Base-by-base conservation (phyloP, 2,329 filamentous ascomycete genomes). In the Furcasterigmium furcatum region DNA sequence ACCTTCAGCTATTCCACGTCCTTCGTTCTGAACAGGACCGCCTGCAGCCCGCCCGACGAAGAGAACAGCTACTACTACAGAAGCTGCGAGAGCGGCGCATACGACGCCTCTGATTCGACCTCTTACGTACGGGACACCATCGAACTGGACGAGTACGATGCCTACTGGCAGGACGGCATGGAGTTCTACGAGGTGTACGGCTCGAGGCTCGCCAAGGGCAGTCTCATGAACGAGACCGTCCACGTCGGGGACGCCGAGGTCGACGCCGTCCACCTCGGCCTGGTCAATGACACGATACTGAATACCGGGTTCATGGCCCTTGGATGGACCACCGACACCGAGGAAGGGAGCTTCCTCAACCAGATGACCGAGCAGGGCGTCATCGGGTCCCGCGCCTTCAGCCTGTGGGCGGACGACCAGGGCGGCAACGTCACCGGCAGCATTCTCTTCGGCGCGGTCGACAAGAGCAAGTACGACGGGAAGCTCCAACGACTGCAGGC, bases 301-400 rank as follows among this genome's bases (percentile, higher is more conserved):
- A 7, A 18, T 5, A 36, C 34, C 5, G 34, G 34, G 7, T 36
- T 36, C 34, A 14, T 36, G 5, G 34, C n/a, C 8, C 34, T 36
- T 3, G 34, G 34, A 18, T 19, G 18, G n/a, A 12, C 30, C 30
- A 5, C n/a, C n/a, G 34, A 36, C 5, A 8, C 2, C 34, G 7
- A 18, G 13, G 68, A 70, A 50, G 59, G 68, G 22, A 79, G 74
- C 51, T 72, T 92, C 58, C 72, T 80, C 20, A 60, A 76, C 19
- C 38, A 40, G 16, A n/a, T 40, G 38, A n/a, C 18, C 9, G 22
- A 27, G 4, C 76, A 87, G 56, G 79, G 77, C 38, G 58, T 77
- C 44, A 87, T 88, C 58, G 72, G 74, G 42, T 74, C 72, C 25
- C 78, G 80, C 52, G 82, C 82, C 4, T 90, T 87, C 66, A 88